A percentile compares a stretch with the other conserved stretches of the same genome.
phyloP scores from a whole-genome alignment of 441 rosid species.

The Croton laevigatus region DNA sequence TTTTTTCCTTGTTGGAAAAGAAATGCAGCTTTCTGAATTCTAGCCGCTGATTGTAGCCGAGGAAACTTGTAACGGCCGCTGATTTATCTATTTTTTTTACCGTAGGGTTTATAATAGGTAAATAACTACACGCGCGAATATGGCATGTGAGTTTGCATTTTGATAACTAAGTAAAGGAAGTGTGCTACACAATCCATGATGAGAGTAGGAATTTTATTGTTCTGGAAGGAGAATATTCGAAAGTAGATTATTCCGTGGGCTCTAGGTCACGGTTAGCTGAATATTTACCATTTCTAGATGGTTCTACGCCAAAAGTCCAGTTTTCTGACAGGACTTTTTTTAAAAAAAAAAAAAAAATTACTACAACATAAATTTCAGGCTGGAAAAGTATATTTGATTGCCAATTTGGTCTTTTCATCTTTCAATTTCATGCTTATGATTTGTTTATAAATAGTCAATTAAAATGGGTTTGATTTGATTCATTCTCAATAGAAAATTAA shows the following conservation, averaged over 20 bases:
- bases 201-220: background rate
- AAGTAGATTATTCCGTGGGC: slow-evolving; percentile 19
- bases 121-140: background rate
- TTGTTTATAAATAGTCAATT: no score
- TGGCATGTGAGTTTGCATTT: background rate
- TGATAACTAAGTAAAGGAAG: accelerated
- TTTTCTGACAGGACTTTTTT: background rate
- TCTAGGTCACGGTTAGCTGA: background rate
- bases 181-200: background rate
- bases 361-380: background rate
- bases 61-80: slow-evolving; percentile 13
- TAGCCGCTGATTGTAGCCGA: slow-evolving; percentile 18
- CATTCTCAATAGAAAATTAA: no score
- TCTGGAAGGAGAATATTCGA: slow-evolving; percentile 18
- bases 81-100: slow-evolving; percentile 22
- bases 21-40: background rate
- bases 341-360: no score
- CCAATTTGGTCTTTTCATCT: no score
- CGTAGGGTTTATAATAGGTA: background rate
- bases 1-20: slow-evolving; percentile 16
- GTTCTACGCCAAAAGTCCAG: background rate
- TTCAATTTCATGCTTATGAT: no score
- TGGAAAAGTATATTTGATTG: background rate
- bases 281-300: background rate
- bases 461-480: no score